These are phyloP conservation scores for Cytospora schulzeri DNA, from an alignment of 2,329 filamentous ascomycete genomes.

Conservation along the genomic window DNA sequence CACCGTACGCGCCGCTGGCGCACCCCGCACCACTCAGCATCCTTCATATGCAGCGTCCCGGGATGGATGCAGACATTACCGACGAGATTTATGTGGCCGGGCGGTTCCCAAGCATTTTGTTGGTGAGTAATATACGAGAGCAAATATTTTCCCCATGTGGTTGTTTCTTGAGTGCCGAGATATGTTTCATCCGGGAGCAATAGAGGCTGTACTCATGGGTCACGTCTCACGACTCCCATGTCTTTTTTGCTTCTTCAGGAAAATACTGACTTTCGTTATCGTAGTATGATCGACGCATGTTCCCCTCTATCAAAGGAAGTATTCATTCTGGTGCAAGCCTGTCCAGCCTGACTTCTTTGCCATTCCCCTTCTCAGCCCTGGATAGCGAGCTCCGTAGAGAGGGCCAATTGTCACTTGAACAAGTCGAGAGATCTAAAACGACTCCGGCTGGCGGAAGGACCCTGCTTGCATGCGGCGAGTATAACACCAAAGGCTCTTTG, in stretches of 20 bases:
- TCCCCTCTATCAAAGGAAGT: constrained; percentile 74
- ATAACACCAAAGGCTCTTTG: constrained; percentile 86
- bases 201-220: too few species aligned
- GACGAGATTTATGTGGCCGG: constrained; percentile 87
- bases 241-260: too few species aligned
- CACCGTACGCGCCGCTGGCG: constrained; percentile 70
- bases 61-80: constrained; percentile 57
- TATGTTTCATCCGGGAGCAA: too few species aligned
- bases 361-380: constrained; percentile 66
- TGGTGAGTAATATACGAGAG: too few species aligned
- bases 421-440: constrained; percentile 56
- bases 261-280: too few species aligned
- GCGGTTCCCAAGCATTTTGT: constrained; percentile 83
- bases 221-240: too few species aligned
- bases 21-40: constrained; percentile 84
- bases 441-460: constrained; percentile 57
- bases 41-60: constrained; percentile 68
- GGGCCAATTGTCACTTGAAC: constrained; percentile 57
- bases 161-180: too few species aligned
- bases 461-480: constrained; percentile 82
- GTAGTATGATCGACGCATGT: constrained; percentile 86
- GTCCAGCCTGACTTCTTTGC: constrained; percentile 70
- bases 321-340: constrained; percentile 83
- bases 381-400: constrained; percentile 60
- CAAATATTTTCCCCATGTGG: too few species aligned